These are phyloP conservation scores for Carex pumila DNA, from an alignment of 176 grass and related monocot species.

Conservation along the genomic window DNA sequence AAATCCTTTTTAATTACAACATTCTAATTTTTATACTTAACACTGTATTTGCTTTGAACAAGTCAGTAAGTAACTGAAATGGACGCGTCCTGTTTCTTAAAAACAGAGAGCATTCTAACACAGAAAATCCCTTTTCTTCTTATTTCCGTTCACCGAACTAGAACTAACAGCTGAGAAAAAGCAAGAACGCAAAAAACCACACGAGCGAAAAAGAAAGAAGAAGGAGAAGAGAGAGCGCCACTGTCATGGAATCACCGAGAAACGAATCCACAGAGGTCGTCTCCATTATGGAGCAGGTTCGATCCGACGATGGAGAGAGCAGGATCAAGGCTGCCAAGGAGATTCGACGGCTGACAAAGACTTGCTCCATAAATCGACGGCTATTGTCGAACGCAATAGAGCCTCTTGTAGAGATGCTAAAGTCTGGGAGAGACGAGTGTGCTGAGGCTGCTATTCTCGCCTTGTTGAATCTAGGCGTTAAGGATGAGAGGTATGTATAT, in stretches of 20 bases:
- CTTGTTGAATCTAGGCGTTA: slow-evolving; percentile 32
- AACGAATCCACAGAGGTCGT: slow-evolving; percentile 6
- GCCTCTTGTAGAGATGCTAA: slow-evolving; percentile 33
- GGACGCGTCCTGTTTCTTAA: neutral
- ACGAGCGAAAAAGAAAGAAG: neutral
- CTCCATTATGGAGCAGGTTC: slow-evolving; percentile 28
- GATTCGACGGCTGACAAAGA: slow-evolving; percentile 37
- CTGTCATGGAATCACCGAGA: slow-evolving; percentile 13
- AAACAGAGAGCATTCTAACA: neutral
- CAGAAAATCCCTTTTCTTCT: neutral
- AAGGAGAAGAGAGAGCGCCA: neutral
- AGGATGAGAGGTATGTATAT: slow-evolving; percentile 31
- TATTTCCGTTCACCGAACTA: slow-evolving; percentile 26
- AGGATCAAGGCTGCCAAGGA: slow-evolving; percentile 37
- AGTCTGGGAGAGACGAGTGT: neutral
- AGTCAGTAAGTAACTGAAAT: neutral
- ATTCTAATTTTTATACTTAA: neutral
- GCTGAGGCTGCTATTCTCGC: slow-evolving; percentile 32
- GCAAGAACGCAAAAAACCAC: neutral
- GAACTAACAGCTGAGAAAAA: neutral
- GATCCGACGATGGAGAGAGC: slow-evolving; percentile 5
- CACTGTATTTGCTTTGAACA: neutral
- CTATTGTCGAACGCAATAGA: slow-evolving; percentile 15
- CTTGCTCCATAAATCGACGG: slow-evolving; percentile 23
- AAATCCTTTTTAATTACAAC: neutral